Conservation (phyloP, 129 eudicot genomes). For the Chrysanthemum makinoi region DNA sequence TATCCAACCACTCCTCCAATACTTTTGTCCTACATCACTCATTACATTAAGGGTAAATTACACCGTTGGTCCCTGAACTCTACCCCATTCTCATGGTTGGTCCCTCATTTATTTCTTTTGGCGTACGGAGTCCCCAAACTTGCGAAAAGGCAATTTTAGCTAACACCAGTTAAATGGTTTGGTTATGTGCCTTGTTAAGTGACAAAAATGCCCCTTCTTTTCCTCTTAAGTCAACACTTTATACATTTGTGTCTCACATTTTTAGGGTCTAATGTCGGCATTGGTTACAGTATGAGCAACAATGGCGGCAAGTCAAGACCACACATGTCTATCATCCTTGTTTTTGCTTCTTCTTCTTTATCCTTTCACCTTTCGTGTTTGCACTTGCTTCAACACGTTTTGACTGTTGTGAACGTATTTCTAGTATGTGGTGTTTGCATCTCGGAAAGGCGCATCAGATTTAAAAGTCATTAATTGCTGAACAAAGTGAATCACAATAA, state of each 20-base stretch:
- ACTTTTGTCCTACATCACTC: too few relatives aligned
- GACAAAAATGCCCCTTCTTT: too few relatives aligned
- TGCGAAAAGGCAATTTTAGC: too few relatives aligned
- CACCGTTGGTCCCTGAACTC: too few relatives aligned
- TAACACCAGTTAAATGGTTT: too few relatives aligned
- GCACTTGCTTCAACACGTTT: slow-evolving; percentile 57
- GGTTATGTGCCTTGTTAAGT: too few relatives aligned
- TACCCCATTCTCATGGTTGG: too few relatives aligned
- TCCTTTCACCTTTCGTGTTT: slow-evolving; percentile 54
- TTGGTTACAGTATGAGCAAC: neutral
- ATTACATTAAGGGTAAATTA: too few relatives aligned
- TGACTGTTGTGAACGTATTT: slow-evolving; percentile 57
- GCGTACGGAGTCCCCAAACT: too few relatives aligned
- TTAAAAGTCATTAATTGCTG: slow-evolving; percentile 86
- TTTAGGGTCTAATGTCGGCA: neutral
- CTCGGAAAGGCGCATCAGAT: slow-evolving; percentile 84
- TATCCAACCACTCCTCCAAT: too few relatives aligned
- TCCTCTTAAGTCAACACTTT: slow-evolving; percentile 6
- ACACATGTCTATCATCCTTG: slow-evolving; percentile 61
- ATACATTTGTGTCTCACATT: slow-evolving; percentile 17
- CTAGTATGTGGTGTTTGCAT: slow-evolving; percentile 69
- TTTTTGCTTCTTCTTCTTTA: slow-evolving; percentile 79
- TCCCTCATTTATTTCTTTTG: too few relatives aligned
- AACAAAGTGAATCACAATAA: neutral
- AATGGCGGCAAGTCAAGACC: slow-evolving; percentile 48